Evolutionary conservation across 257 asterid genomes (phyloP).

Genomic region (Fraxinus anomala): DNA sequence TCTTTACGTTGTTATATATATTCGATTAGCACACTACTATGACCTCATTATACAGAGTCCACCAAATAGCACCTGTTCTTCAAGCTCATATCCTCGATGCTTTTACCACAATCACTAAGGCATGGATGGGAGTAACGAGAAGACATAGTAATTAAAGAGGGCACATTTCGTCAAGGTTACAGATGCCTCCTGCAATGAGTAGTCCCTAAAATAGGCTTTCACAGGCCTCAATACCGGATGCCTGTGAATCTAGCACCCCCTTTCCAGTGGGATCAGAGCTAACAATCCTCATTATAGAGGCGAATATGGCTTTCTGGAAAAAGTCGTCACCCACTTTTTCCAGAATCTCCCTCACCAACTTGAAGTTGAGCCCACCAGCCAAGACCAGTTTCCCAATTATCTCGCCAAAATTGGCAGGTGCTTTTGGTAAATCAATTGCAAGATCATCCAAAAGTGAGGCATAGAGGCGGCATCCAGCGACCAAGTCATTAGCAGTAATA

Average conservation of each 20-base stretch:
- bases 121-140: too few species aligned
- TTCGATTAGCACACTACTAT: too few species aligned
- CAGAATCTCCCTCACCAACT: slow-evolving; percentile 59
- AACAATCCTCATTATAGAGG: slow-evolving; percentile 40
- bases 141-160: too few species aligned
- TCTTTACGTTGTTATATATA: too few species aligned
- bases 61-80: too few species aligned
- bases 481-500: slow-evolving; percentile 44
- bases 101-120: too few species aligned
- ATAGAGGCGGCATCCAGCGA: slow-evolving; percentile 50
- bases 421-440: slow-evolving; percentile 87
- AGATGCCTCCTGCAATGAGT: too few species aligned
- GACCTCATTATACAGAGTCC: too few species aligned
- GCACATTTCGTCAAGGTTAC: too few species aligned
- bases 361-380: slow-evolving; percentile 66
- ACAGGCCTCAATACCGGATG: slow-evolving; percentile 63
- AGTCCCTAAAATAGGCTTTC: slow-evolving; percentile 13
- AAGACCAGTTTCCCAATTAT: slow-evolving; percentile 62
- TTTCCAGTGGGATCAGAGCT: slow-evolving; percentile 50
- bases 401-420: slow-evolving; percentile 78
- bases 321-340: slow-evolving; percentile 56
- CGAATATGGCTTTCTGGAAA: slow-evolving; percentile 58
- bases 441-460: slow-evolving; percentile 73
- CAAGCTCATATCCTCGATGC: too few species aligned
- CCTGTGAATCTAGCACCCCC: slow-evolving; percentile 63